Conservation (phyloP, 2,329 filamentous ascomycete genomes). For the Pseudogymnoascus sp. region DNA sequence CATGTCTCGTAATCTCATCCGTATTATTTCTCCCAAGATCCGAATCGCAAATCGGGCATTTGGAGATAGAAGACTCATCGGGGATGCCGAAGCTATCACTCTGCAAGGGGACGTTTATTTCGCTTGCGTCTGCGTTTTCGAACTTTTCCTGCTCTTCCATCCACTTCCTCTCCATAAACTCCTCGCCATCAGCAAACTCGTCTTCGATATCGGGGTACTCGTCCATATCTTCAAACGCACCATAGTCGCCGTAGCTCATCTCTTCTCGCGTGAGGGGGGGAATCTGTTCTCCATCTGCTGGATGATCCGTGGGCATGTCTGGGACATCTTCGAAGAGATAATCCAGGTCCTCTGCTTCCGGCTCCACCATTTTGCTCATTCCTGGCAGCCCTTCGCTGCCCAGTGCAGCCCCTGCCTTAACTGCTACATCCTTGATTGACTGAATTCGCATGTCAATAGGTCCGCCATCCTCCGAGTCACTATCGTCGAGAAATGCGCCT, state of each 20-base stretch:
- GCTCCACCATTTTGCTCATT: constrained; percentile 14
- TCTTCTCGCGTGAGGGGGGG: constrained; percentile 42
- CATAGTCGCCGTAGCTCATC: constrained; percentile 41
- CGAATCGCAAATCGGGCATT: constrained; percentile 71
- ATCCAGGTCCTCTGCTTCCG: constrained; percentile 12
- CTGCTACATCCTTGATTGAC: constrained; percentile 13
- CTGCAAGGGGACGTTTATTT: background rate
- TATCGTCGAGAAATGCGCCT: constrained; percentile 65
- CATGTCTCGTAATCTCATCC: constrained; percentile 71
- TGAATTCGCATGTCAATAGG: constrained; percentile 16
- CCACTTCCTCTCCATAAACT: constrained; percentile 56
- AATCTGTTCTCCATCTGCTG: constrained; percentile 19
- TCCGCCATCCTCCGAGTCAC: constrained; percentile 44
- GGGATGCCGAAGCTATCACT: constrained; percentile 25
- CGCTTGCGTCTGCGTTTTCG: constrained; percentile 48
- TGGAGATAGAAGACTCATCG: constrained; percentile 19
- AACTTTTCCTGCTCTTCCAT: constrained; percentile 68
- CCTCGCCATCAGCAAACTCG: constrained; percentile 48
- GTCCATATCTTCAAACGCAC: constrained; percentile 51
- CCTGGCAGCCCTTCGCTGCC: constrained; percentile 12
- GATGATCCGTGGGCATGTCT: constrained; percentile 15
- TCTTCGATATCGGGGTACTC: constrained; percentile 43
- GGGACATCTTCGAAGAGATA: constrained; percentile 16
- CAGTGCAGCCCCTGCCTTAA: constrained; percentile 16
- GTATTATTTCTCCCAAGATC: constrained; percentile 50